phyloP scores from a whole-genome alignment of 495 filamentous ascomycete genomes.

The Astrothelium subdiscretum region DNA sequence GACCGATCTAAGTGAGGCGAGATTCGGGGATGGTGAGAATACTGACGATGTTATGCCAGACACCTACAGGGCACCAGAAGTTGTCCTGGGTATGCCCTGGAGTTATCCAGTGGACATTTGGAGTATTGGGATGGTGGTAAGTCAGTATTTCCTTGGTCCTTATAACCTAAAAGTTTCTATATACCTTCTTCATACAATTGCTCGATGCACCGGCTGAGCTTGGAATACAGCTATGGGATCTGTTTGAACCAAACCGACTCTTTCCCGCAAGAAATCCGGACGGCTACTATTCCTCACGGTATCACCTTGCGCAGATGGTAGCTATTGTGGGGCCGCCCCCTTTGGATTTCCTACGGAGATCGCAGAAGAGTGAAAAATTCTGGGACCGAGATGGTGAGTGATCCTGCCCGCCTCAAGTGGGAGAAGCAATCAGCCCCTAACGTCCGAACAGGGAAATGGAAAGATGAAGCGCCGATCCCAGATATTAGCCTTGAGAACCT shows the following conservation, averaged over 20 bases:
- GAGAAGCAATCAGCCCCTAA: neutral
- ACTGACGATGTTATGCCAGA: slow-evolving; percentile 17
- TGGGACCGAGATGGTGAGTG: slow-evolving; percentile 7
- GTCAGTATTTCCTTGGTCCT: too few relatives aligned
- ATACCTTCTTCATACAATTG: too few relatives aligned
- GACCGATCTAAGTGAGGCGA: slow-evolving; percentile 40
- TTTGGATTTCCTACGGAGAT: slow-evolving; percentile 14
- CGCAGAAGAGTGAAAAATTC: neutral
- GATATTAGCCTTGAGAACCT: slow-evolving; percentile 4
- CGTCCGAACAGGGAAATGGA: neutral
- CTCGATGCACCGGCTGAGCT: too few relatives aligned
- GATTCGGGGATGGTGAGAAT: slow-evolving; percentile 10
- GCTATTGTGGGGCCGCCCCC: slow-evolving; percentile 25
- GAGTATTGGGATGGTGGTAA: slow-evolving; percentile 40
- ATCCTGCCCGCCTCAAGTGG: slow-evolving; percentile 1
- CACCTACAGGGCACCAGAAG: slow-evolving; percentile 37
- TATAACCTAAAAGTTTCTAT: too few relatives aligned
- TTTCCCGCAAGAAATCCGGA: slow-evolving; percentile 11
- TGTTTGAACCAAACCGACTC: slow-evolving; percentile 20
- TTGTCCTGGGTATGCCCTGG: slow-evolving; percentile 36
- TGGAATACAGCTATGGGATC: slow-evolving; percentile 25
- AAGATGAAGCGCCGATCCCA: slow-evolving; percentile 11
- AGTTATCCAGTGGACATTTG: slow-evolving; percentile 38
- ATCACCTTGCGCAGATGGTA: slow-evolving; percentile 29
- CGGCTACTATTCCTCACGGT: slow-evolving; percentile 10